A percentile compares a stretch with the other conserved stretches of the same genome.
phyloP scores from a whole-genome alignment of 345 rosid species.

The Eucalyptus tenuipes region DNA sequence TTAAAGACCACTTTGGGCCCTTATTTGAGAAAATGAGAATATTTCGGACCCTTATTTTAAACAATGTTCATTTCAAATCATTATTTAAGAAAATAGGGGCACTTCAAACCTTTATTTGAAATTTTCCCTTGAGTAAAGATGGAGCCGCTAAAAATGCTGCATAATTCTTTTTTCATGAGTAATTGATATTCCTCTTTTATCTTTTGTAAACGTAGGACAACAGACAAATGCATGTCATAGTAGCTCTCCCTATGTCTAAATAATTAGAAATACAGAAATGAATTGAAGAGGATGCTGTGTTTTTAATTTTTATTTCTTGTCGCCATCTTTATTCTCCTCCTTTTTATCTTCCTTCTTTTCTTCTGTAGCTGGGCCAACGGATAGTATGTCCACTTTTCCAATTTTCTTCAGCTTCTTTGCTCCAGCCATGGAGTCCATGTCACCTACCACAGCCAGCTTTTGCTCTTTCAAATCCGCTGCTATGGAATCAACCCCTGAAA shows the following conservation, averaged over 20 bases:
- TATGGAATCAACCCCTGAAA: constrained; percentile 21
- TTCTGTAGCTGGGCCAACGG: constrained; percentile 11
- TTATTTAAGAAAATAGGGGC: fast-evolving
- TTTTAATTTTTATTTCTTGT: not conserved
- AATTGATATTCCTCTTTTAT: not conserved
- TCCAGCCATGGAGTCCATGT: constrained; percentile 11
- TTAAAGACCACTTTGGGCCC: fast-evolving
- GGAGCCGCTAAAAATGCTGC: not conserved
- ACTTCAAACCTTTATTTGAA: too few relatives aligned
- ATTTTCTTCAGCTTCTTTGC: constrained; percentile 20
- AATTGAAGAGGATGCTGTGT: not conserved
- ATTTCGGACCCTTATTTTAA: too few relatives aligned
- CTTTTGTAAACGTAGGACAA: not conserved
- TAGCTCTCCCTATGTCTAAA: not conserved
- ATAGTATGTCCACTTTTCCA: constrained; percentile 10
- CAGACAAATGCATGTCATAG: not conserved
- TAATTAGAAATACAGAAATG: not conserved
- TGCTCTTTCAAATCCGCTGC: constrained; percentile 8
- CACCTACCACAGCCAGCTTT: constrained; percentile 1
- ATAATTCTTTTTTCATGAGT: not conserved
- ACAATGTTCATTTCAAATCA: too few relatives aligned
- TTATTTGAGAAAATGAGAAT: too few relatives aligned
- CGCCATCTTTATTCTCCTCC: not conserved
- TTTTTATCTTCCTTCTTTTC: constrained; percentile 5
- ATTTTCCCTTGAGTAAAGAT: not conserved